Percentiles rank a stretch among this genome's conserved stretches.
Conservation (phyloP, 2,329 filamentous ascomycete species). For the Pseudocercospora cruenta region DNA sequence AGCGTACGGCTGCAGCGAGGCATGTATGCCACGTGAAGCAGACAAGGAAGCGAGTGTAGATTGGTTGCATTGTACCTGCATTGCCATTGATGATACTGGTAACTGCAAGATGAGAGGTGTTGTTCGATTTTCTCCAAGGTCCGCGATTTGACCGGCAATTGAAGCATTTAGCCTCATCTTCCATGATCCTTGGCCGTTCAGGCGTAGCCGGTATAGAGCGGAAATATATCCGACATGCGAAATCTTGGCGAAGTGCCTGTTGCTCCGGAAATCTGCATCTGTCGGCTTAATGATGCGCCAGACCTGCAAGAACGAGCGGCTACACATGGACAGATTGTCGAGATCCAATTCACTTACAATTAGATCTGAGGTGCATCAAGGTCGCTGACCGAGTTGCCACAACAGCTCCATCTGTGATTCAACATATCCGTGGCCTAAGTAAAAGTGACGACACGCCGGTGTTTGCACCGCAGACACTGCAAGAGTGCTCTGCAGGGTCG, state of each 20-base stretch:
- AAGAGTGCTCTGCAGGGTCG: background rate
- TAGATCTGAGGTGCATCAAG: no score
- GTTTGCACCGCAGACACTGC: background rate
- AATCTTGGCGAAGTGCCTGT: no score
- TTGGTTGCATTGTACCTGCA: background rate
- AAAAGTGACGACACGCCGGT: background rate
- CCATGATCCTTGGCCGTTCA: background rate
- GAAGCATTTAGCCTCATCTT: background rate
- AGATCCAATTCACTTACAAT: background rate
- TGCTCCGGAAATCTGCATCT: background rate
- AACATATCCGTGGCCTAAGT: background rate
- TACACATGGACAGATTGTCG: background rate
- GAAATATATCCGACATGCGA: background rate
- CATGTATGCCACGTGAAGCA: background rate
- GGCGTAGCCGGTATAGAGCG: background rate
- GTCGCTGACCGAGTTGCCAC: no score
- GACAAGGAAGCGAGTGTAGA: background rate
- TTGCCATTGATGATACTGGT: background rate
- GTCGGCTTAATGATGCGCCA: background rate
- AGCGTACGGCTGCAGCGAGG: background rate
- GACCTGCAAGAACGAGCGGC: background rate
- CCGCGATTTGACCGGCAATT: background rate
- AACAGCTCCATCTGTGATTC: no score
- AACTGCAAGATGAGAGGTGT: background rate
- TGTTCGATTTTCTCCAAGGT: background rate